These are phyloP conservation scores for Amanita molliuscula DNA, from an alignment of 768 basidiomycete genomes.

Conservation along the genomic window DNA sequence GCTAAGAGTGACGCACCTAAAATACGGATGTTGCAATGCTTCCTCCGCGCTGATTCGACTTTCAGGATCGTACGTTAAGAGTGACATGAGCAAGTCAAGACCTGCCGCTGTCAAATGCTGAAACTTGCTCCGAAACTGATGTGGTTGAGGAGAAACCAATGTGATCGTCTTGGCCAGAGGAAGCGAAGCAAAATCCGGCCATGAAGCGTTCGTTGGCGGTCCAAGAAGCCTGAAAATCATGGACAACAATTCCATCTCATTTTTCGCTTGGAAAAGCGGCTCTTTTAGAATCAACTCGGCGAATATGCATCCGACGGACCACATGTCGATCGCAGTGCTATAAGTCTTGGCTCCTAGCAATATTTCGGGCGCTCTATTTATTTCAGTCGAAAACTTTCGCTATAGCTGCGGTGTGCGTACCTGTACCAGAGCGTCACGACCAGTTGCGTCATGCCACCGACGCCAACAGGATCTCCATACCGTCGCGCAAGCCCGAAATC, in stretches of 20 bases:
- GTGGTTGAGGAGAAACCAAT: constrained; percentile 63
- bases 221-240: constrained; percentile 96
- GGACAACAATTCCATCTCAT: constrained; percentile 83
- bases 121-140: constrained; percentile 78
- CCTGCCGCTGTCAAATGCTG: constrained; percentile 77
- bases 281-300: constrained; percentile 92
- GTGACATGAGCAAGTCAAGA: constrained; percentile 68
- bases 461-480: constrained; percentile 93
- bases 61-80: constrained; percentile 86
- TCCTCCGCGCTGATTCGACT: constrained; percentile 82
- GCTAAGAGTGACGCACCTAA: constrained; percentile 43
- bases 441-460: constrained; percentile 95
- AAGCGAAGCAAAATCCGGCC: constrained; percentile 76
- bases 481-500: constrained; percentile 95
- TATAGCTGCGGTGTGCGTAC: constrained; percentile 29
- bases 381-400: constrained; percentile 7
- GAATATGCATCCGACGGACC: constrained; percentile 99
- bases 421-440: constrained; percentile 99
- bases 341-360: constrained; percentile 89
- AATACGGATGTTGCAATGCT: constrained; percentile 86
- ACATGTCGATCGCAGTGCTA: constrained; percentile 93
- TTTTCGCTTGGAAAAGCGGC: constrained; percentile 95
- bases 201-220: constrained; percentile 75
- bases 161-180: constrained; percentile 76
- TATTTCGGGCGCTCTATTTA: constrained; percentile 82